Conservation (phyloP, 1,139 yeast species). For the Pichia cactophila region DNA sequence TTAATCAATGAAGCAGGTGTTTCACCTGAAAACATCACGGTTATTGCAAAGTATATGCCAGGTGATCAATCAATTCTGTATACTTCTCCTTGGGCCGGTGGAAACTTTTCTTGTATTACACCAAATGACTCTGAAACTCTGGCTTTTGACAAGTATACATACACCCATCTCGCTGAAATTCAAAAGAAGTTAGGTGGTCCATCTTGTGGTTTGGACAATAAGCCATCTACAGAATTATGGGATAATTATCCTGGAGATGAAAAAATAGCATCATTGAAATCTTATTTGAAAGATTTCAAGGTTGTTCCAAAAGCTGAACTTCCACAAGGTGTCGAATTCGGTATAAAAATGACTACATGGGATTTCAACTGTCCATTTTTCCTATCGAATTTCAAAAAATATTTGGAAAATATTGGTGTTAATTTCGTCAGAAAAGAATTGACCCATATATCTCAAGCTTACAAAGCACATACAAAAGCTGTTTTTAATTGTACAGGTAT, state of each 20-base stretch:
- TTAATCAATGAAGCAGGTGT: conserved; percentile 40
- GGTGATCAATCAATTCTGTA: conserved; percentile 66
- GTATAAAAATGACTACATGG: conserved; percentile 51
- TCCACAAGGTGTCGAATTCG: conserved; percentile 44
- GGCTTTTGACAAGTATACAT: conserved; percentile 48
- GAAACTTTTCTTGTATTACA: conserved; percentile 59
- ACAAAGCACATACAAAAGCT: conserved; percentile 30
- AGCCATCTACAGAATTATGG: conserved; percentile 50
- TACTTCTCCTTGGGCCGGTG: conserved; percentile 82
- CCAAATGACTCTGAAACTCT: conserved; percentile 48
- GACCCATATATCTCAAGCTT: conserved; percentile 51
- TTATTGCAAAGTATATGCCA: conserved; percentile 58
- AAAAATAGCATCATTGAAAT: conserved; percentile 38
- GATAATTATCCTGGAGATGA: conserved; percentile 37
- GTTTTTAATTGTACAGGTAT: conserved; percentile 69
- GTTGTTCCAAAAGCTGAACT: conserved; percentile 30
- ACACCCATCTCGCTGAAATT: conserved; percentile 37
- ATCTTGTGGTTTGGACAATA: conserved; percentile 46
- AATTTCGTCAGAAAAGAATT: conserved; percentile 37
- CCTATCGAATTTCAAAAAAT: conserved; percentile 37
- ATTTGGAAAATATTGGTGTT: conserved; percentile 43
- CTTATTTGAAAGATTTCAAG: conserved; percentile 40
- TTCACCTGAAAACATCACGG: conserved; percentile 40
- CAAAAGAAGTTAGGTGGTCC: conserved; percentile 45
- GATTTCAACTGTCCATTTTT: conserved; percentile 63